Percentiles rank a stretch among this genome's conserved stretches.
Conservation (phyloP, 805 yeast species). For the Ascoidea asiatica region DNA sequence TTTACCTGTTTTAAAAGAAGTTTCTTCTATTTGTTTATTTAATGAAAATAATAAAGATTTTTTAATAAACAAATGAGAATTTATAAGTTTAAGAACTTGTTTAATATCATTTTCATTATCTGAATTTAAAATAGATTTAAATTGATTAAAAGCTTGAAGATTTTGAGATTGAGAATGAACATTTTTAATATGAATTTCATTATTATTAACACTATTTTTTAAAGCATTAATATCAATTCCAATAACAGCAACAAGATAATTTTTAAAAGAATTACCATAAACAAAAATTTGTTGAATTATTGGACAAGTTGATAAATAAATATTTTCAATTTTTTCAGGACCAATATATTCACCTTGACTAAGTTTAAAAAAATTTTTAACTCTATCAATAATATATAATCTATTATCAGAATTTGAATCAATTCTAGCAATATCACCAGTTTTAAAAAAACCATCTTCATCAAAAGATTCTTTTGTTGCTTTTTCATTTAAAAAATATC, state of each 20-base stretch:
- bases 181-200: background rate
- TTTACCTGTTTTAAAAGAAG: background rate
- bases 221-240: constrained; percentile 33
- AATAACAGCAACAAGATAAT: constrained; percentile 36
- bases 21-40: constrained; percentile 3
- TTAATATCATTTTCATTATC: constrained; percentile 14
- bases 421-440: constrained; percentile 44
- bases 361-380: constrained; percentile 42
- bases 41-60: constrained; percentile 16
- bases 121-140: constrained; percentile 15
- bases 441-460: constrained; percentile 38
- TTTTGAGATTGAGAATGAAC: constrained; percentile 2
- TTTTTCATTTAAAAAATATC: constrained; percentile 33
- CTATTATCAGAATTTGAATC: constrained; percentile 24
- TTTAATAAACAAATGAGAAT: constrained; percentile 17
- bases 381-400: constrained; percentile 38
- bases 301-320: constrained; percentile 30
- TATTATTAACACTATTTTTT: background rate
- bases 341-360: constrained; percentile 46
- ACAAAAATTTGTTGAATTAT: constrained; percentile 32
- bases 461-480: constrained; percentile 32
- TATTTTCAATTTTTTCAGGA: constrained; percentile 54
- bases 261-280: constrained; percentile 41
- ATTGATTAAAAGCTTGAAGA: constrained; percentile 10
- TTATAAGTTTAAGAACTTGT: constrained; percentile 18